Base-by-base conservation (phyloP, 306 rosid species). In the Acacia melanoxylon region DNA sequence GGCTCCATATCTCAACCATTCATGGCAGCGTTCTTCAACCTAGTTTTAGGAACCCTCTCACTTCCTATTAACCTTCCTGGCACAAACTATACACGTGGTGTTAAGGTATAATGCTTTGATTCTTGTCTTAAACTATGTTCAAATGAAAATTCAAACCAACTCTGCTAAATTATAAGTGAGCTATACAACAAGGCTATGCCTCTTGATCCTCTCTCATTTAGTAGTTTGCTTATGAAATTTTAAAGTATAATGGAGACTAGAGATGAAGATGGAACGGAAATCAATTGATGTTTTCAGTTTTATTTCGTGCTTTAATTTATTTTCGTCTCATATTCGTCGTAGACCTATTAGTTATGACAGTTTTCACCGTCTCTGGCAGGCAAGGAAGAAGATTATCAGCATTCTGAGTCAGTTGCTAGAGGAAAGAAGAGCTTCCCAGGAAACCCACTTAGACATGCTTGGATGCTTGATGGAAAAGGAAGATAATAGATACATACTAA, bases 41-140 rank as follows among this genome's bases (percentile, higher is more conserved):
- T 95, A 0, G 99, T 95, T 69, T 76, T 93, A 59, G 99, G 99
- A 42, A 95, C 99, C 14, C 75, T 95, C 49, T 95, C 99, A 27
- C 86, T 95, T 73, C 99, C 99, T 3, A 95, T 95, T 84, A 86
- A 93, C 66, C 91, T 95, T 85, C 99, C 99, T 0, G 96, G 98
- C 70, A 92, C 99, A 2, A 95, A 92, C 71, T 95, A 95, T 80
- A 82, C 86, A 24, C 87, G 83, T 0, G 99, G 96, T 45, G 52
- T 93, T 35, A 93, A 95, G 98, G 98, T 94, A 31, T 40, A 52
- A 70, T 72, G 63, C 62, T 74, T 48, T 65, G 14, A 35, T 67
- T 2, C 67, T 61, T 24, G 35, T 25, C 35, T 10, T 27, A 27
- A 33, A 61, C 35, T 25, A 11, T 1, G 10, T 31, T 51, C 68